Evolutionary conservation across 176 grass and related monocot species (phyloP).

Genomic region (Alloteropsis semialata): DNA sequence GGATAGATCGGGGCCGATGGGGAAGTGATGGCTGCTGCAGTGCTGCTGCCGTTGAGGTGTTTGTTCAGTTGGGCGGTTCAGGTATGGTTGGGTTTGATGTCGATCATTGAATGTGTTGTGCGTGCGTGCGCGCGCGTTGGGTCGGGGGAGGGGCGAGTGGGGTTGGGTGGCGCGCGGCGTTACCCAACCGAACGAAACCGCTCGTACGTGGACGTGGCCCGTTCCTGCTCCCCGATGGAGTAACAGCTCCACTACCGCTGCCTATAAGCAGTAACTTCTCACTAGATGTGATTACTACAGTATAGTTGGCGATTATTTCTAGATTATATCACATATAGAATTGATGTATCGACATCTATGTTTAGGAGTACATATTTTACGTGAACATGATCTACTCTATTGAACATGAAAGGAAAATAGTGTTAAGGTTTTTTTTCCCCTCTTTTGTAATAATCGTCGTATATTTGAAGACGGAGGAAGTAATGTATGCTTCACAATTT

Average conservation of each 20-base stretch:
- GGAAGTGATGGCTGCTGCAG: neutral
- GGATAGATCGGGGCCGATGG: neutral
- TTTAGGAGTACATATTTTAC: neutral
- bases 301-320: neutral
- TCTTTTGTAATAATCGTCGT: no score
- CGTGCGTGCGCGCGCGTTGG: slow-evolving; percentile 14
- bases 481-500: no score
- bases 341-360: neutral
- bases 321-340: neutral
- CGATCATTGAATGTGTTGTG: slow-evolving; percentile 18
- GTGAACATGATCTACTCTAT: no score
- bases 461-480: no score
- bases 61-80: slow-evolving; percentile 32
- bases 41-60: neutral
- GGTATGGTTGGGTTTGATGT: slow-evolving; percentile 34
- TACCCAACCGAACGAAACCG: slow-evolving; percentile 42
- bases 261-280: neutral
- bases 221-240: neutral
- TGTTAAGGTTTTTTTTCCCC: no score
- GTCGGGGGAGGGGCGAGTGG: neutral
- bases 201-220: neutral
- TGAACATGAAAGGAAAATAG: no score
- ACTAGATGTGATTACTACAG: neutral
- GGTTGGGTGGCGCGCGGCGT: slow-evolving; percentile 12
- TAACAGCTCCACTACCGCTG: neutral